Conservation (phyloP, 768 basidiomycete genomes). For the Serendipita sp. region DNA sequence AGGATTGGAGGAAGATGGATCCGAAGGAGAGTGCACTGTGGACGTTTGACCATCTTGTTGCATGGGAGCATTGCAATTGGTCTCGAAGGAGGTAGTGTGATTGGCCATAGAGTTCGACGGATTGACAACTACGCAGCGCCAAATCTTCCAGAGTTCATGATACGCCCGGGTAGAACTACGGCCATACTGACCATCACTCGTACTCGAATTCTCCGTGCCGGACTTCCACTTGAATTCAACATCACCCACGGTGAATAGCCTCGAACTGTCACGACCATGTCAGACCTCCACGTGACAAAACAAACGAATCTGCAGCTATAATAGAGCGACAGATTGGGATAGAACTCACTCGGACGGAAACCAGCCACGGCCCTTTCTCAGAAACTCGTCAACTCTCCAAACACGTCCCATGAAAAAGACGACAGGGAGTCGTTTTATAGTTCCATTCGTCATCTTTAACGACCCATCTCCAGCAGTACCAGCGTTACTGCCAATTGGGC, state of each 20-base stretch:
- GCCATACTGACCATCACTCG: background rate
- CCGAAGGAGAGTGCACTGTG: background rate
- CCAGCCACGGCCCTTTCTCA: background rate
- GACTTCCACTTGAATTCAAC: constrained; percentile 4
- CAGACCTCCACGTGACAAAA: background rate
- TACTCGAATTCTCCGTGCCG: background rate
- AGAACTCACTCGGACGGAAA: background rate
- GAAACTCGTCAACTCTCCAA: background rate
- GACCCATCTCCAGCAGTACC: background rate
- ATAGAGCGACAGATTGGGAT: too few species aligned
- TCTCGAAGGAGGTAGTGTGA: background rate
- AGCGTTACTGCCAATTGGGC: background rate
- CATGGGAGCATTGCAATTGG: background rate
- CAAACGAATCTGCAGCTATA: background rate
- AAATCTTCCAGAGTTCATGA: constrained; percentile 3
- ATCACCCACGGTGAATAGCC: background rate
- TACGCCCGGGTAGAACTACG: background rate
- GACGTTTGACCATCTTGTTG: background rate
- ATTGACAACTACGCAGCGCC: background rate
- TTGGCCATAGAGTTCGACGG: background rate
- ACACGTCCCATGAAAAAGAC: background rate
- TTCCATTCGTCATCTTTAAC: background rate
- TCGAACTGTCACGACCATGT: background rate
- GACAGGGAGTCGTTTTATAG: background rate
- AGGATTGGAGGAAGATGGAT: background rate